A percentile compares a stretch with the other conserved stretches of the same genome.
Conservation (phyloP, 352 stramenopile species). For the Phytopythium sindhum region DNA sequence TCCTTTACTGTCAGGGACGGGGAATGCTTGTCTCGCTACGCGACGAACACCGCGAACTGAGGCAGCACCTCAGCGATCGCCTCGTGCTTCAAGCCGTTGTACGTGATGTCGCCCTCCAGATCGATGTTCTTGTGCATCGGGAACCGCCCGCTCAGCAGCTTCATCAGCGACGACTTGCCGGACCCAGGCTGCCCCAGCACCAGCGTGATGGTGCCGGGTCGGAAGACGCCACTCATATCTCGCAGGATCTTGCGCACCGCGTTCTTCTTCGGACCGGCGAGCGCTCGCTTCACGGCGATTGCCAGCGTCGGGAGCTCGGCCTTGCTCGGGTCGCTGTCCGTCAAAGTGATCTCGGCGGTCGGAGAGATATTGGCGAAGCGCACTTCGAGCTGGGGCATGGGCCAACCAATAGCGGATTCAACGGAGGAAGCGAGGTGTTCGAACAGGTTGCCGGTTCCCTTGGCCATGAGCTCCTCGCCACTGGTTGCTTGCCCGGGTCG, state of each 20-base stretch:
- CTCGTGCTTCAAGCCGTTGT: slow-evolving; percentile 13
- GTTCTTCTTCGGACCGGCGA: slow-evolving; percentile 10
- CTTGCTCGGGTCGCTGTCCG: slow-evolving; percentile 14
- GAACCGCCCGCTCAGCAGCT: slow-evolving; percentile 21
- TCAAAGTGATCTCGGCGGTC: slow-evolving; percentile 19
- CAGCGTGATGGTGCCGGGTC: slow-evolving; percentile 17
- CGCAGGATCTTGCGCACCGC: slow-evolving; percentile 30
- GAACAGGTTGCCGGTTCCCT: slow-evolving; percentile 21
- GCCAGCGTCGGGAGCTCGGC: slow-evolving; percentile 33
- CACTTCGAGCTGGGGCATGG: slow-evolving; percentile 34
- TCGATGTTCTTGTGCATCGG: slow-evolving; percentile 20
- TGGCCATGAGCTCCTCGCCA: slow-evolving; percentile 17
- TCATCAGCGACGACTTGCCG: slow-evolving; percentile 26
- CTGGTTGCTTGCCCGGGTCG: not conserved
- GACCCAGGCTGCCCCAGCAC: slow-evolving; percentile 22
- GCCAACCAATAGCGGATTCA: slow-evolving; percentile 16
- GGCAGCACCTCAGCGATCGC: slow-evolving; percentile 16
- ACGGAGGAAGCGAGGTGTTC: slow-evolving; percentile 15
- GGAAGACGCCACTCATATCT: slow-evolving; percentile 24
- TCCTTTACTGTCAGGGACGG: slow-evolving; percentile 30
- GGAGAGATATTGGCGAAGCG: slow-evolving; percentile 34
- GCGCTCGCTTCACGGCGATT: slow-evolving; percentile 16
- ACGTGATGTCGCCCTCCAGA: slow-evolving; percentile 16
- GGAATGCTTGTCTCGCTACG: slow-evolving; percentile 32
- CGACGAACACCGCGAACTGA: slow-evolving; percentile 29